Evolutionary conservation across 106 monocot species (phyloP).

Genomic region (Allium cepa): DNA sequence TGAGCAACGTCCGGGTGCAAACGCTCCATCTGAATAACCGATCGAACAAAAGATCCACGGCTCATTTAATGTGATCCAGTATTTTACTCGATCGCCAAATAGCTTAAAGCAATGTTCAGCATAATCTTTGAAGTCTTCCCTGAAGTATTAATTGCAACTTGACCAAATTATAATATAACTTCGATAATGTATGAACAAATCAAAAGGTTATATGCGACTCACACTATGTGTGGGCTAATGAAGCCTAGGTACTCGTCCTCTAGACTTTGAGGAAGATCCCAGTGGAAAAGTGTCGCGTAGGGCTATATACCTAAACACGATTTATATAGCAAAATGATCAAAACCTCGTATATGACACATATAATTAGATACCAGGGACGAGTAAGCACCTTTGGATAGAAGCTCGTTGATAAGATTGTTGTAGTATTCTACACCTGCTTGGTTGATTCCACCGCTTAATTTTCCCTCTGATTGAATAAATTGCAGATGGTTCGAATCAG

Average conservation of each 20-base stretch:
- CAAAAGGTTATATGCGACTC: not conserved
- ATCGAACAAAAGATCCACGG: conserved; percentile 20
- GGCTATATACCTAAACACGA: conserved; percentile 32
- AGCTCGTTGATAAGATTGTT: conserved; percentile 10
- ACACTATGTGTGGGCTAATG: conserved; percentile 28
- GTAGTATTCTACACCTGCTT: conserved; percentile 7
- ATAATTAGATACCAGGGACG: not conserved
- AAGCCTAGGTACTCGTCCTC: conserved; percentile 43
- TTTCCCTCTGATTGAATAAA: not conserved
- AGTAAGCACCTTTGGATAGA: not conserved
- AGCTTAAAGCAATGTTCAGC: conserved; percentile 37
- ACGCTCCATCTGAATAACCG: conserved; percentile 26
- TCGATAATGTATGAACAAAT: not conserved
- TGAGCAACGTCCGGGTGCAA: conserved; percentile 62
- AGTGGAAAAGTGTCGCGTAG: conserved; percentile 52
- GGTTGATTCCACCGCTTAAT: conserved; percentile 9
- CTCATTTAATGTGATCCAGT: conserved; percentile 80
- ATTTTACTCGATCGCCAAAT: conserved; percentile 72
- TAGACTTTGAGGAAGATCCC: conserved; percentile 44
- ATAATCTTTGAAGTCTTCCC: conserved; percentile 43
- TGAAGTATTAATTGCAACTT: not conserved
- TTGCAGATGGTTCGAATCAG: not conserved
- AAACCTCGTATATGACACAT: not conserved
- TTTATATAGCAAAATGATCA: not conserved
- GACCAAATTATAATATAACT: not conserved